phyloP scores from a whole-genome alignment of 169 alveolate species.

The Amoebophrya sp. region DNA sequence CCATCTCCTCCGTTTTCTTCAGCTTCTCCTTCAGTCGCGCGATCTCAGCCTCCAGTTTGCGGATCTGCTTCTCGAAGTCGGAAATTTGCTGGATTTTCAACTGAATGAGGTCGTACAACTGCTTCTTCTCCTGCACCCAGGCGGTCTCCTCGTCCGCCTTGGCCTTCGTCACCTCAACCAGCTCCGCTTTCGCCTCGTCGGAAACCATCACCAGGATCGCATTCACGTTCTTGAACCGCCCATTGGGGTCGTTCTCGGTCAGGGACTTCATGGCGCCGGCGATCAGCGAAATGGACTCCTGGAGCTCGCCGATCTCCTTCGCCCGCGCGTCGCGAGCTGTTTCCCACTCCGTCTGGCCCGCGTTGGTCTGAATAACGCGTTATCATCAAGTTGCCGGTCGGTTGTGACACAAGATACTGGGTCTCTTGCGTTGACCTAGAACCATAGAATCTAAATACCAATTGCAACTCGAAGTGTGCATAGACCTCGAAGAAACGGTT shows the following conservation, averaged over 20 bases:
- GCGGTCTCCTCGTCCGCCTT: not conserved
- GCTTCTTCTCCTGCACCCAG: not conserved
- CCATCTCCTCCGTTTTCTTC: not conserved
- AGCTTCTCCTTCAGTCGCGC: not conserved
- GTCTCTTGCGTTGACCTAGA: no score
- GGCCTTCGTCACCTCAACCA: not conserved
- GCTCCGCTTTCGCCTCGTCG: not conserved
- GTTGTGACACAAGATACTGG: no score
- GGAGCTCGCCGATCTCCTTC: not conserved
- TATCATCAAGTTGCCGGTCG: no score
- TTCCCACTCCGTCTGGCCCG: not conserved
- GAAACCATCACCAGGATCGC: not conserved
- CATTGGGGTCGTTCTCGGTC: not conserved
- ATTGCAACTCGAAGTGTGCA: no score
- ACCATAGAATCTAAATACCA: no score
- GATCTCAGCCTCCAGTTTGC: no score
- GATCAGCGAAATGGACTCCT: not conserved
- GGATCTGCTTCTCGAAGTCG: no score
- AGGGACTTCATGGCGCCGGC: not conserved
- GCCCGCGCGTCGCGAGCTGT: not conserved
- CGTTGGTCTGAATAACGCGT: not conserved
- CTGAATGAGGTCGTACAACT: not conserved
- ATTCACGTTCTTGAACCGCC: not conserved
- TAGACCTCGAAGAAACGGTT: no score
- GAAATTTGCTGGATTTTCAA: not conserved